Conservation (phyloP, 2,329 filamentous ascomycete genomes). For the Pseudogymnoascus sp. region DNA sequence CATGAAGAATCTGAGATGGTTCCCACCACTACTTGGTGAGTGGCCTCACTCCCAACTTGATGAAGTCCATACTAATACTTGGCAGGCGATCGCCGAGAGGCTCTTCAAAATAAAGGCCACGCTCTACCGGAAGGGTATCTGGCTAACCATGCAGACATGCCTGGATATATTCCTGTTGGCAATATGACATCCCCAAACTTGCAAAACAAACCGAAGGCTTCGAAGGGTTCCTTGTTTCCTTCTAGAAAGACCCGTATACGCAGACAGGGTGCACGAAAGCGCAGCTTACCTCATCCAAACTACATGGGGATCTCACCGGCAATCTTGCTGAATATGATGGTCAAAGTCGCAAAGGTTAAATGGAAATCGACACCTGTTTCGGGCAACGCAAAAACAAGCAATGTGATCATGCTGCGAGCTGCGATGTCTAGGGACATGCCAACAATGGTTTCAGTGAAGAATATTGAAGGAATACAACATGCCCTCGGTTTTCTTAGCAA, state of each 20-base stretch:
- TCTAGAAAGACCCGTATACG: neutral
- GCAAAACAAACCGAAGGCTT: neutral
- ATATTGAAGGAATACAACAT: neutral
- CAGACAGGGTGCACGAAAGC: neutral
- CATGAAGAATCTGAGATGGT: neutral
- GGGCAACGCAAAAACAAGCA: neutral
- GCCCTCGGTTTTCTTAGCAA: neutral
- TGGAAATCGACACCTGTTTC: neutral
- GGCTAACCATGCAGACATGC: neutral
- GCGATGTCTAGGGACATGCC: neutral
- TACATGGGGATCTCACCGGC: neutral
- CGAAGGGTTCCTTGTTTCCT: neutral
- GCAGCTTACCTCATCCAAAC: neutral
- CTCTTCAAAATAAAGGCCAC: neutral
- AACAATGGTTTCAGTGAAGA: neutral
- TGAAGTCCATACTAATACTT: neutral
- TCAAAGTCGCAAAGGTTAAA: neutral
- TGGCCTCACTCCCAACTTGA: neutral
- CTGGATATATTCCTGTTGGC: neutral
- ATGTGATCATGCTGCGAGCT: neutral
- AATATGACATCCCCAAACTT: neutral
- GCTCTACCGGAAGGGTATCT: neutral
- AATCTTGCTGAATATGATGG: neutral
- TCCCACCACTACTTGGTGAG: neutral
- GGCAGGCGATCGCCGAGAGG: neutral